Percentiles rank a stretch among this genome's conserved stretches.
These are phyloP conservation scores for Collybia nuda DNA, from an alignment of 768 basidiomycete genomes.

Conservation along the genomic window DNA sequence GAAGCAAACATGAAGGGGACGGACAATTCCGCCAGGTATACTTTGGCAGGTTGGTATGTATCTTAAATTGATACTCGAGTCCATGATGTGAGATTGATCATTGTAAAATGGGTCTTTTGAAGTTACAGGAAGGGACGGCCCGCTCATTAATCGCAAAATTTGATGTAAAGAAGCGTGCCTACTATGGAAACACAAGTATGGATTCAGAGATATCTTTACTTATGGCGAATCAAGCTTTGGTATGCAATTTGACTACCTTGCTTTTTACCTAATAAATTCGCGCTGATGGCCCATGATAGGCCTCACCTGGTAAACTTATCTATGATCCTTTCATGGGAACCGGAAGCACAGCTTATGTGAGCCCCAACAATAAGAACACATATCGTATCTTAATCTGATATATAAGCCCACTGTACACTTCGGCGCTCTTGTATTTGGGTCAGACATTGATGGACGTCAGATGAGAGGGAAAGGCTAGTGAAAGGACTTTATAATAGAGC, in stretches of 20 bases:
- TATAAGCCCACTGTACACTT: slow-evolving; percentile 81
- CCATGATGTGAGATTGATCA: too few relatives aligned
- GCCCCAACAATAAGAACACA: slow-evolving; percentile 13
- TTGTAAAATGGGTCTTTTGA: neutral
- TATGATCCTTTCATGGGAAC: slow-evolving; percentile 98
- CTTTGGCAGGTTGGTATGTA: slow-evolving; percentile 85
- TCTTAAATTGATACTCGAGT: neutral
- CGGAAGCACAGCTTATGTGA: slow-evolving; percentile 86
- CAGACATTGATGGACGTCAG: slow-evolving; percentile 96
- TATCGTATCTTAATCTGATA: neutral
- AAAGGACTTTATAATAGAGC: neutral
- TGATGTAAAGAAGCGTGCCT: slow-evolving; percentile 86
- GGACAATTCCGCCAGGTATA: slow-evolving; percentile 71
- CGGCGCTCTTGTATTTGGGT: slow-evolving; percentile 84
- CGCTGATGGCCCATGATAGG: slow-evolving; percentile 38
- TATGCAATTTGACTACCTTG: slow-evolving; percentile 24
- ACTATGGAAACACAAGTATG: slow-evolving; percentile 98
- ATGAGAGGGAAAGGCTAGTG: slow-evolving; percentile 87
- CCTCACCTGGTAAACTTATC: slow-evolving; percentile 83
- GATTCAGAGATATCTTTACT: slow-evolving; percentile 92
- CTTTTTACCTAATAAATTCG: neutral
- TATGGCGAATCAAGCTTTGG: slow-evolving; percentile 96
- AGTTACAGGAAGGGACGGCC: slow-evolving; percentile 65
- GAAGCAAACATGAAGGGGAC: slow-evolving; percentile 56
- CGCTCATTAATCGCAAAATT: slow-evolving; percentile 68